Evolutionary conservation across 441 rosid species (phyloP).

Genomic region (Lepidium campestre): DNA sequence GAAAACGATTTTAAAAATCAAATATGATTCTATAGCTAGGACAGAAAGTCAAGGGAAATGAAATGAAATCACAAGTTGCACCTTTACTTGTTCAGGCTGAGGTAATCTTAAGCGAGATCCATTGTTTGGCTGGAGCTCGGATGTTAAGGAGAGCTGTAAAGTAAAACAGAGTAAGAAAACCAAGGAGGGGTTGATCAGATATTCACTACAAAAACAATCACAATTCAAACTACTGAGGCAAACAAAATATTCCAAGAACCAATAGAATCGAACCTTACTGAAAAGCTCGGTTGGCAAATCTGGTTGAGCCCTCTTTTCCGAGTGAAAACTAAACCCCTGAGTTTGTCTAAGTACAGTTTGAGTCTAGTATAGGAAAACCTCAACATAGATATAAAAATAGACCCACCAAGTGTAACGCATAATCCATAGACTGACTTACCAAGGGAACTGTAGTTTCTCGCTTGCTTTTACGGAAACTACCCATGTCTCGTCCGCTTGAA

Average conservation of each 20-base stretch:
- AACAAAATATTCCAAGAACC: neutral
- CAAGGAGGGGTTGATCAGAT: neutral
- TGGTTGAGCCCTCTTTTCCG: slow-evolving; percentile 51
- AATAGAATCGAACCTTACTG: slow-evolving; percentile 51
- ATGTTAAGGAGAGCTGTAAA: slow-evolving; percentile 56
- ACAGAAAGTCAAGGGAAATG: neutral
- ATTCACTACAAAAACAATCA: neutral
- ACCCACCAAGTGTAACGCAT: neutral
- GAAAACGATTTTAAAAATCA: slow-evolving; percentile 29
- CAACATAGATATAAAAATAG: neutral
- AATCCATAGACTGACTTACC: slow-evolving; percentile 38
- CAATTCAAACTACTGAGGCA: neutral
- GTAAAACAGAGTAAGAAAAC: neutral
- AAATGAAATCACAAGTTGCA: slow-evolving; percentile 22
- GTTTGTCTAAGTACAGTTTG: slow-evolving; percentile 9
- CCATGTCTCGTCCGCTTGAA: slow-evolving; percentile 78
- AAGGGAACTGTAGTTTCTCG: slow-evolving; percentile 69
- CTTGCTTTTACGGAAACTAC: slow-evolving; percentile 66
- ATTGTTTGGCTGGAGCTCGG: slow-evolving; percentile 48
- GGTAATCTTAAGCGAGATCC: slow-evolving; percentile 39
- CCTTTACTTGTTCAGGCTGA: slow-evolving; percentile 47
- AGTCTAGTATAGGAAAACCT: neutral
- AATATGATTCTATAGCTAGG: slow-evolving; percentile 14
- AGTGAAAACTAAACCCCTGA: slow-evolving; percentile 74
- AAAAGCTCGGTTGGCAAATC: slow-evolving; percentile 74